A percentile compares a stretch with the other conserved stretches of the same genome.
These are phyloP conservation scores for Crassisporium funariophilum DNA, from an alignment of 768 basidiomycete species.

Conservation along the genomic window DNA sequence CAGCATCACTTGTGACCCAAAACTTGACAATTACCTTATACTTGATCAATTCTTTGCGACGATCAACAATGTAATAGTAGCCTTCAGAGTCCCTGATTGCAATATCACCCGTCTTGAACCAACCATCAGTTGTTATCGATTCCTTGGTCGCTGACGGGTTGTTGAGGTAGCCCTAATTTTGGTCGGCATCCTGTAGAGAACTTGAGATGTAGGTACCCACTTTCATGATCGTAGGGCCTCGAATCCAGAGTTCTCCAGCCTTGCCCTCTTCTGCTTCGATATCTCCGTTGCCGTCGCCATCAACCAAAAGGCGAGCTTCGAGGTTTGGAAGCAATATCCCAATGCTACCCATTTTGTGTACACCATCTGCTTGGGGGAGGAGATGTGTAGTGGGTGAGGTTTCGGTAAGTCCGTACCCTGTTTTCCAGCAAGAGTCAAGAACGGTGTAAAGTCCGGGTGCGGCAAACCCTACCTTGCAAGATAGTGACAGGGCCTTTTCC, in stretches of 20 bases:
- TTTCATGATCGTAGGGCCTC: slow-evolving; percentile 82
- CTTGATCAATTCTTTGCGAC: slow-evolving; percentile 76
- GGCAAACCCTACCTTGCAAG: slow-evolving; percentile 47
- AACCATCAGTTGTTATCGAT: slow-evolving; percentile 70
- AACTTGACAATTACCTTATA: slow-evolving; percentile 51
- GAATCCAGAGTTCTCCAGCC: slow-evolving; percentile 81
- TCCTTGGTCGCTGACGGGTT: slow-evolving; percentile 70
- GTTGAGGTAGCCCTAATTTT: slow-evolving; percentile 74
- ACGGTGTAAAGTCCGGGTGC: background rate
- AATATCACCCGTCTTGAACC: slow-evolving; percentile 92
- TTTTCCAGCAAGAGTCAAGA: background rate
- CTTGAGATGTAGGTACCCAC: slow-evolving; percentile 27
- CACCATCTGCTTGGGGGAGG: slow-evolving; percentile 43
- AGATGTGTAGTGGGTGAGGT: slow-evolving; percentile 74
- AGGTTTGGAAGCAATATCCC: slow-evolving; percentile 76
- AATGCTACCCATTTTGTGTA: slow-evolving; percentile 61
- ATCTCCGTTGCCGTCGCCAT: slow-evolving; percentile 53
- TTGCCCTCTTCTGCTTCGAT: slow-evolving; percentile 54
- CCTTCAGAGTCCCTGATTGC: slow-evolving; percentile 68
- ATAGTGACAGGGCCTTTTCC: slow-evolving; percentile 45
- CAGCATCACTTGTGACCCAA: background rate
- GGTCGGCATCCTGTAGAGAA: background rate
- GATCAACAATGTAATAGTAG: slow-evolving; percentile 73
- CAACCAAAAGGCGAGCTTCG: slow-evolving; percentile 70
- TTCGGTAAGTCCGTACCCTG: slow-evolving; percentile 82